A percentile compares a stretch with the other conserved stretches of the same genome.
phyloP scores from a whole-genome alignment of 768 basidiomycete species.

The Auriscalpium vulgare region DNA sequence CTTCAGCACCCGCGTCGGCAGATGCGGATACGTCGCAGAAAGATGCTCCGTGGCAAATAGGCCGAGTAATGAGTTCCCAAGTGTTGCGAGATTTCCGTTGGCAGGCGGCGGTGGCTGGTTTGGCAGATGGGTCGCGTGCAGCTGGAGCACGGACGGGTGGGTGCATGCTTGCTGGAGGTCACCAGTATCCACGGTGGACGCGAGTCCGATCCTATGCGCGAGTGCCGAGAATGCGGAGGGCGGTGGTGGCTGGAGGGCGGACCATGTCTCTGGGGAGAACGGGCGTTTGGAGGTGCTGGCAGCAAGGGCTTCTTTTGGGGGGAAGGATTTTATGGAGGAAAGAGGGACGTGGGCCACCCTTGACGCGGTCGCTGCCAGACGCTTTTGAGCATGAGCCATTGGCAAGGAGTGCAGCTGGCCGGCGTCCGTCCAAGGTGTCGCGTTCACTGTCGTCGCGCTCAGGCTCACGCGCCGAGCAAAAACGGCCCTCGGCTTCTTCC shows the following conservation, averaged over 20 bases:
- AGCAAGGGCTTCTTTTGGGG: conserved; percentile 46
- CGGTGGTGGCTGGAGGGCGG: conserved; percentile 62
- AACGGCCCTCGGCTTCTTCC: neutral
- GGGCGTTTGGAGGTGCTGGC: conserved; percentile 16
- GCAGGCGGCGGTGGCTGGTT: conserved; percentile 44
- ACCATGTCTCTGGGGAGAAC: conserved; percentile 66
- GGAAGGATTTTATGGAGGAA: conserved; percentile 47
- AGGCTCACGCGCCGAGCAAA: neutral
- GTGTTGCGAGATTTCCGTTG: conserved; percentile 65
- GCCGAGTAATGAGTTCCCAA: conserved; percentile 87
- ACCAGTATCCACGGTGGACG: conserved; percentile 41
- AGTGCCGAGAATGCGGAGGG: conserved; percentile 67
- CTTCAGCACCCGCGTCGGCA: conserved; percentile 88
- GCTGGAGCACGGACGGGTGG: conserved; percentile 57
- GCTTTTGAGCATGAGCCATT: conserved; percentile 57
- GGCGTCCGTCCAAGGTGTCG: neutral
- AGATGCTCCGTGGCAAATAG: conserved; percentile 85
- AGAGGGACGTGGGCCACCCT: conserved; percentile 47
- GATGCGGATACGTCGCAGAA: conserved; percentile 73
- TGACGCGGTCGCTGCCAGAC: conserved; percentile 40
- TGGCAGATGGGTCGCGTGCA: conserved; percentile 52
- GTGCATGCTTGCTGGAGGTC: conserved; percentile 71
- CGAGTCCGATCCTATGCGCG: conserved; percentile 67
- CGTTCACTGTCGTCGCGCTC: neutral
- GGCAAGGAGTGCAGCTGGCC: neutral